These are phyloP conservation scores for Polytrichum formosum DNA, from an alignment of 225 moss, liverwort and hornwort species.

Conservation along the genomic window DNA sequence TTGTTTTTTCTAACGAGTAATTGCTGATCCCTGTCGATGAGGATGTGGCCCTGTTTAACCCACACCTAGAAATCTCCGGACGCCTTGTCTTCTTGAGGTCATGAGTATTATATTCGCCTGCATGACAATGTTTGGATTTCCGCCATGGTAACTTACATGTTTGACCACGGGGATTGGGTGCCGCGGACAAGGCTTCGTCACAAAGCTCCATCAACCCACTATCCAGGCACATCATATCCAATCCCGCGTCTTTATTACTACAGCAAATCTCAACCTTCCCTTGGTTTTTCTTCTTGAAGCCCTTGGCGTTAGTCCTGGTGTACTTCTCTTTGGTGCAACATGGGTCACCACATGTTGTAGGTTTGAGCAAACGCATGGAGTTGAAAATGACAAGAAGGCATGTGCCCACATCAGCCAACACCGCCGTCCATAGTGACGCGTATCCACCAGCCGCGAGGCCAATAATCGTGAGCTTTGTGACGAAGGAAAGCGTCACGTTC, in stretches of 20 bases:
- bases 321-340: slow-evolving; percentile 10
- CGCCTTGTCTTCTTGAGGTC: slow-evolving; percentile 11
- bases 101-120: slow-evolving; percentile 1
- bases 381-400: slow-evolving; percentile 59
- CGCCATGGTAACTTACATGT: slow-evolving; percentile 29
- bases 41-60: not conserved
- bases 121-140: slow-evolving; percentile 22
- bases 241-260: slow-evolving; percentile 4
- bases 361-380: slow-evolving; percentile 45
- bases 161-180: slow-evolving; percentile 13
- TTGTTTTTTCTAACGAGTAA: not conserved
- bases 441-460: slow-evolving; percentile 43
- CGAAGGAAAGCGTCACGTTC: slow-evolving; percentile 42
- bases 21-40: not conserved
- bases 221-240: slow-evolving; percentile 26
- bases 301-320: not conserved
- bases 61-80: not conserved
- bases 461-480: slow-evolving; percentile 49
- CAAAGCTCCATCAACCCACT: slow-evolving; percentile 17
- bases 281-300: not conserved
- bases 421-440: slow-evolving; percentile 45
- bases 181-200: slow-evolving; percentile 7
- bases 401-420: slow-evolving; percentile 51
- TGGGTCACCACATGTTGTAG: slow-evolving; percentile 1
- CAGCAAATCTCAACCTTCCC: slow-evolving; percentile 21